Base-by-base conservation (phyloP, 345 rosid species). In the Gossypium sturtianum region DNA sequence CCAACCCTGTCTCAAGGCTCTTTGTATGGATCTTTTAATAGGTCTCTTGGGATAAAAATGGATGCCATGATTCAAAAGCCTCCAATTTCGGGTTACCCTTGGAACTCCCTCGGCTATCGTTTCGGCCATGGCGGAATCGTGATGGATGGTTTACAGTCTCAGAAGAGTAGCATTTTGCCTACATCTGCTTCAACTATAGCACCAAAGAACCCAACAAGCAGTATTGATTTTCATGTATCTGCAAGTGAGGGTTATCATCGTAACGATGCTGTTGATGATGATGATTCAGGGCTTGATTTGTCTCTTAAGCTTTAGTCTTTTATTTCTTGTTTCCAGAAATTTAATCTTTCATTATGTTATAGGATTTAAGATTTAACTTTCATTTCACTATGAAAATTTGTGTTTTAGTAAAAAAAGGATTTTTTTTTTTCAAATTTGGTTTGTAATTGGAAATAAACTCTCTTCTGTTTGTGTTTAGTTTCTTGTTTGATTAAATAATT, bases 221-320 rank as follows among this genome's bases (percentile, higher is more conserved):
- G 9, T 15, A 61, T 12, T 38, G 67, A 63, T 66, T 34, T 17
- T 17, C 67, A 63, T 63, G 4, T 38, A 34, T n/a, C 48, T 7
- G 44, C 34, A 63, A 13, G 7, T 47, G 41, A 67, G 12, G 25
- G 38, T 13, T 2, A n/a, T 44, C 27, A 25, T 25, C 27, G 27
- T 2, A 25, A 25, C 2, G 27, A 25, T 25, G 27, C 2, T 25
- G 27, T 0, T 25, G 15, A 62, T 2, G 59, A 53, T 29, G 74
- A 78, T 29, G 52, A 79, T 44, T 62, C 72, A 12, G 75, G 78
- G 11, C 78, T 79, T 29, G 78, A 79, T 69, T 62, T 79, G 81
- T 74, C 81, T 70, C 78, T 79, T 20, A 78, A 70, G 74, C 81
- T 78, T 74, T 78, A 61, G 2, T 25, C 2, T 25, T 25, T 25